Evolutionary conservation across 2,329 filamentous ascomycete species (phyloP).

Genomic region (Penicillium fuscoglaucum): DNA sequence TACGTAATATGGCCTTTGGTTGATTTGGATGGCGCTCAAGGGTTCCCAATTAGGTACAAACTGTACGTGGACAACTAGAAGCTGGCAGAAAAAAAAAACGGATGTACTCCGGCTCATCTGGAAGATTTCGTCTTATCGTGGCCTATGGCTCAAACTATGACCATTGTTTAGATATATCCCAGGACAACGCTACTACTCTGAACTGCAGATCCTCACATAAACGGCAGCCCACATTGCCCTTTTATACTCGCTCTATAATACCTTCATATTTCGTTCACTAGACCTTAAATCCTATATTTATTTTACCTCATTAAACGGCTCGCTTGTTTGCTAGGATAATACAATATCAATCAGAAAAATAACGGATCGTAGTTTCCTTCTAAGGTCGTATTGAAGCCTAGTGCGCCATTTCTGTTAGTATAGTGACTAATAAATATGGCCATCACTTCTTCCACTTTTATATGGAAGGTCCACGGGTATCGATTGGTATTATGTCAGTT

Average conservation of each 20-base stretch:
- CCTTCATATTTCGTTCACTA: background rate
- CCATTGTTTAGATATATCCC: too few relatives aligned
- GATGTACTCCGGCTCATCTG: constrained; percentile 48
- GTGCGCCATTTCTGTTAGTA: too few relatives aligned
- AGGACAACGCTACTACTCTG: too few relatives aligned
- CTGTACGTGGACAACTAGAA: constrained; percentile 69
- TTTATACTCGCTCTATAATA: too few relatives aligned
- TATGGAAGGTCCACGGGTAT: background rate
- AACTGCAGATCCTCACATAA: too few relatives aligned
- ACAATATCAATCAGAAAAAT: background rate
- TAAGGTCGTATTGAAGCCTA: too few relatives aligned
- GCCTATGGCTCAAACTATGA: background rate
- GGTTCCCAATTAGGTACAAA: too few relatives aligned
- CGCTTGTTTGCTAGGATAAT: background rate
- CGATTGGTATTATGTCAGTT: background rate
- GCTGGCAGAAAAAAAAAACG: constrained; percentile 78
- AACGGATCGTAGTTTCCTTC: background rate
- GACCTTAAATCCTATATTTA: background rate
- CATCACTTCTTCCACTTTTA: background rate
- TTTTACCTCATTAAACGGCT: too few relatives aligned
- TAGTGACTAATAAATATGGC: background rate
- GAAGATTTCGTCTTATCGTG: background rate
- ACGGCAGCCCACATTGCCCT: too few relatives aligned
- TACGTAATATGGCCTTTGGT: background rate
- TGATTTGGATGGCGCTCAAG: background rate